Conservation (phyloP, 169 alveolate species). For the Perkinsus chesapeaki region DNA sequence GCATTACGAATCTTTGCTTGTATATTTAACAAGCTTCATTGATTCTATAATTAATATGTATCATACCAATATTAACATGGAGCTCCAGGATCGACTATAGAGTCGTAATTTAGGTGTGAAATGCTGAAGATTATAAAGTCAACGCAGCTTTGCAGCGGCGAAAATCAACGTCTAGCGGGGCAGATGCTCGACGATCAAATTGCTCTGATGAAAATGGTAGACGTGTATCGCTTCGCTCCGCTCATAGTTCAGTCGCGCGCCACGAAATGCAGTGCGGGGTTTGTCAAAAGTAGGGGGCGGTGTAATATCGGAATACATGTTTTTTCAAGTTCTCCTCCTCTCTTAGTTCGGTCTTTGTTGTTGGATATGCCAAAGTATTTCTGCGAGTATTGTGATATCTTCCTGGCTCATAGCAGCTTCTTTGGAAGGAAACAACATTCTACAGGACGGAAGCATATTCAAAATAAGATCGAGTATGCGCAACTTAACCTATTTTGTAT, state of each 20-base stretch:
- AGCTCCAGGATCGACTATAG: no score
- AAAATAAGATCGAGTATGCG: slow-evolving; percentile 89
- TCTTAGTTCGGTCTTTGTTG: neutral
- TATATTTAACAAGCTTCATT: no score
- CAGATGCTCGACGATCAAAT: neutral
- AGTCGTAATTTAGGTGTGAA: no score
- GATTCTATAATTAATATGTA: no score
- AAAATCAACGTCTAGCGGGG: neutral
- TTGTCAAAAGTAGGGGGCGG: neutral
- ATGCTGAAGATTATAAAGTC: no score
- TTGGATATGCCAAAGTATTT: slow-evolving; percentile 93
- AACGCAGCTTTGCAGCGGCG: neutral
- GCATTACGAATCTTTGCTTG: no score
- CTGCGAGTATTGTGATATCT: slow-evolving; percentile 98
- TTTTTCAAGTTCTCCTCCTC: neutral
- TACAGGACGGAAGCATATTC: slow-evolving; percentile 93
- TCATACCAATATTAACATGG: no score
- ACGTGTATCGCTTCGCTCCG: neutral
- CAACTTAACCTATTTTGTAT: neutral
- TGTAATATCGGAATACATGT: neutral
- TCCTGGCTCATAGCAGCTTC: slow-evolving; percentile 96
- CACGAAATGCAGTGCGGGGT: neutral
- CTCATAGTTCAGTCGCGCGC: neutral
- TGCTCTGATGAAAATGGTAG: neutral
- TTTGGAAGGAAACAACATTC: slow-evolving; percentile 97